phyloP scores from a whole-genome alignment of 176 grass and related monocot genomes.

The barley (Hordeum vulgare) region MorexV3_pseudomolecules_assembly NC_058518.1:356413613-356414112 shows the following conservation, averaged over 20 bases:
- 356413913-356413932: constrained; percentile 87
- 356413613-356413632: constrained; percentile 26
- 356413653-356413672: neutral
- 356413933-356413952: constrained; percentile 85
- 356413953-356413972: constrained; percentile 93
- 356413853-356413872: neutral
- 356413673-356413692: neutral
- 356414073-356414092: constrained; percentile 92
- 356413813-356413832: neutral
- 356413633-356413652: neutral
- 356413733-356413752: neutral
- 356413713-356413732: neutral
- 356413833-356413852: neutral
- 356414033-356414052: constrained; percentile 95
- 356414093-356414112: constrained; percentile 83
- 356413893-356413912: constrained; percentile 91
- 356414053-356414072: constrained; percentile 90
- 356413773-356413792: neutral
- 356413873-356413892: constrained; percentile 91
- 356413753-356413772: neutral
- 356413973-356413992: constrained; percentile 95
- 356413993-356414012: constrained; percentile 99
- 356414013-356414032: constrained; percentile 95
- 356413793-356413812: neutral
- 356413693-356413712: neutral